Conservation (phyloP, 1,139 yeast species). For the Candida pseudoviswanathii region DNA sequence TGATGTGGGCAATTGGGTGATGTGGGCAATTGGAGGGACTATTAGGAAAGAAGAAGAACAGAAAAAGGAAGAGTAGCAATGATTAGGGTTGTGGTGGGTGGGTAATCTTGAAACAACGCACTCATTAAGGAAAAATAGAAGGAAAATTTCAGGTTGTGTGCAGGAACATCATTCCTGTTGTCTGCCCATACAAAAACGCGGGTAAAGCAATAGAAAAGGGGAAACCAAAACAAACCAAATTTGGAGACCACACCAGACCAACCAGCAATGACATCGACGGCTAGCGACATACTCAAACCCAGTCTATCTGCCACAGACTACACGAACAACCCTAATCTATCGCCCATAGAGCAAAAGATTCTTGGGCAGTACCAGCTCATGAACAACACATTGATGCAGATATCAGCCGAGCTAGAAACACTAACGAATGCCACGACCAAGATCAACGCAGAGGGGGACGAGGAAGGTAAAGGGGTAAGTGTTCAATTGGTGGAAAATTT, state of each 20-base stretch:
- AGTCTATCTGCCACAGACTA: conserved; percentile 5
- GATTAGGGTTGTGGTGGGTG: neutral
- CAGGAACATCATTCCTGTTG: neutral
- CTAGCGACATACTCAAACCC: neutral
- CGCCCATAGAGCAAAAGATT: conserved; percentile 6
- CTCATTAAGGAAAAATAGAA: neutral
- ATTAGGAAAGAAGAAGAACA: neutral
- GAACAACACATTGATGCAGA: conserved; percentile 24
- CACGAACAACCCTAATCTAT: conserved; percentile 6
- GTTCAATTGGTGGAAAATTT: conserved; percentile 48
- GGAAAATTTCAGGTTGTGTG: conserved; percentile 2
- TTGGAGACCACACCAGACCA: neutral
- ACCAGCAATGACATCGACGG: neutral
- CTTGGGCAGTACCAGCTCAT: conserved; percentile 11
- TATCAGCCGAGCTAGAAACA: conserved; percentile 34
- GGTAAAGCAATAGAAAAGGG: neutral
- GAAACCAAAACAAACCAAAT: neutral
- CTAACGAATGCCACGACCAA: conserved; percentile 23
- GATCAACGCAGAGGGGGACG: neutral
- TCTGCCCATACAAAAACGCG: too few relatives aligned
- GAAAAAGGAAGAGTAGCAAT: neutral
- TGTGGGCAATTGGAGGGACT: too few relatives aligned
- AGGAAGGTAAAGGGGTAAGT: conserved; percentile 15
- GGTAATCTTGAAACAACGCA: neutral
- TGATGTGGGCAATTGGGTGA: too few relatives aligned